A percentile compares a stretch with the other conserved stretches of the same genome.
Conservation (phyloP, 805 yeast species). For the Alloascoidea africana region DNA sequence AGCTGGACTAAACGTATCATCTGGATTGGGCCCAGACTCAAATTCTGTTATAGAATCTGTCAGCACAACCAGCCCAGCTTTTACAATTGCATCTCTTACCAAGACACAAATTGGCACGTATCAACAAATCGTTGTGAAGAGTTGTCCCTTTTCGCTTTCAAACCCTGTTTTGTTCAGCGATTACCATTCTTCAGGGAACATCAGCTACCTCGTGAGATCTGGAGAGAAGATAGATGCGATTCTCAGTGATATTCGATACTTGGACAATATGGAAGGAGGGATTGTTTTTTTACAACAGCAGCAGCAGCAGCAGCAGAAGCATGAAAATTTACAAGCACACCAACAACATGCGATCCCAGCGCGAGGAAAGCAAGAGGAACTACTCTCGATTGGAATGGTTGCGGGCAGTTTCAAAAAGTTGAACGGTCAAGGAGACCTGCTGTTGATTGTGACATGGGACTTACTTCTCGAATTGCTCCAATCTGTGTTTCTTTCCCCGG, state of each 20-base stretch:
- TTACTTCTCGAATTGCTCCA: background rate
- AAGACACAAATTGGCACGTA: background rate
- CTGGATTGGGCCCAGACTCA: background rate
- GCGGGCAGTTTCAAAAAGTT: slow-evolving; percentile 13
- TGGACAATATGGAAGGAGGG: slow-evolving; percentile 9
- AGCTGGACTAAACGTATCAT: too few relatives aligned
- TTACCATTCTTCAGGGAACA: slow-evolving; percentile 13
- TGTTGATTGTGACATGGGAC: slow-evolving; percentile 12
- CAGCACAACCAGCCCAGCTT: too few relatives aligned
- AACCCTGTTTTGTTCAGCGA: slow-evolving; percentile 18
- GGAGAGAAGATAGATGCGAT: too few relatives aligned
- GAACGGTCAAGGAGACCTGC: slow-evolving; percentile 18
- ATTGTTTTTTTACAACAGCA: slow-evolving; percentile 1
- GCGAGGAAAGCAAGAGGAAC: slow-evolving; percentile 9
- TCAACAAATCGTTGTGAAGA: slow-evolving; percentile 8
- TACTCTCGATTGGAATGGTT: slow-evolving; percentile 23
- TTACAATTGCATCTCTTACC: background rate
- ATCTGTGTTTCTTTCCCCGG: background rate
- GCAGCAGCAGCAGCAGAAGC: background rate
- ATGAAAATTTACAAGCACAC: background rate
- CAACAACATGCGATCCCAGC: slow-evolving; percentile 1
- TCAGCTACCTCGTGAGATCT: too few relatives aligned
- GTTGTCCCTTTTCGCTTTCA: slow-evolving; percentile 19
- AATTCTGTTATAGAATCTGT: background rate
- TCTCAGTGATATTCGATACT: too few relatives aligned